Evolutionary conservation across 2,329 filamentous ascomycete genomes (phyloP), one percentile per base, ranked within the genome.

Genomic region (Leptographium flavum): DNA sequence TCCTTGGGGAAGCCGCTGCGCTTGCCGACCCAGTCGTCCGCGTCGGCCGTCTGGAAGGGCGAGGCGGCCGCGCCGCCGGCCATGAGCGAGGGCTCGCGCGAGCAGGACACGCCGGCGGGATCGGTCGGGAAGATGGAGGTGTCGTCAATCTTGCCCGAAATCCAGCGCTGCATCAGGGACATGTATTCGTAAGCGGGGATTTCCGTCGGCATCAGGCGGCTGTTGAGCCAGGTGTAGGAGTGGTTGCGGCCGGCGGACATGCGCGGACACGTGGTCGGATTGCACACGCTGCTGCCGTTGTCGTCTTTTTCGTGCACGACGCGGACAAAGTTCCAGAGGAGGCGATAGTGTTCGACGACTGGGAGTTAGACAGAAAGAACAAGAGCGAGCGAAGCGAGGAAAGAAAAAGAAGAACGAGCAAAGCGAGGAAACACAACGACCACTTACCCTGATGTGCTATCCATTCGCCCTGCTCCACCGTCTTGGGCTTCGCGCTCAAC

Each of bases 181-280:
- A 95, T 92, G 66, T 96, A 96, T 62, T 93, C 87, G 50, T 81
- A 81, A 7, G 90, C 90, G 4, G 90, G 87, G 36, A 96, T 83
- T 63, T 94, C 90, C 52, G 94, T 87, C 11, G 90, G 87, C 58
- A 87, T 81, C 55, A 83, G 79, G 56, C 85, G 81, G 53, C 81
- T 81, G 64, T 95, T 93, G 45, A 96, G 76, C 90, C 90, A 96
- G 41, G 88, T 95, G 63, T 94, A 96, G 23, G 87, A 94, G 63
- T 94, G 83, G 56, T 92, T 93, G n/a, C 75, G 80, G 36, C 90
- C 90, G 56, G 92, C 92, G 47, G 88, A 93, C 86, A 94, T 95
- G 49, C 83, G 85, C 39, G 88, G 87, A 58, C 90, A 96, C 41
- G 76, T 80, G 48, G 77, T 76, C 35, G 82, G 70, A 60, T 92